Percentiles rank a stretch among this genome's conserved stretches.
Conservation (phyloP, 2,329 filamentous ascomycete species). For the Colletotrichum sp. region DNA sequence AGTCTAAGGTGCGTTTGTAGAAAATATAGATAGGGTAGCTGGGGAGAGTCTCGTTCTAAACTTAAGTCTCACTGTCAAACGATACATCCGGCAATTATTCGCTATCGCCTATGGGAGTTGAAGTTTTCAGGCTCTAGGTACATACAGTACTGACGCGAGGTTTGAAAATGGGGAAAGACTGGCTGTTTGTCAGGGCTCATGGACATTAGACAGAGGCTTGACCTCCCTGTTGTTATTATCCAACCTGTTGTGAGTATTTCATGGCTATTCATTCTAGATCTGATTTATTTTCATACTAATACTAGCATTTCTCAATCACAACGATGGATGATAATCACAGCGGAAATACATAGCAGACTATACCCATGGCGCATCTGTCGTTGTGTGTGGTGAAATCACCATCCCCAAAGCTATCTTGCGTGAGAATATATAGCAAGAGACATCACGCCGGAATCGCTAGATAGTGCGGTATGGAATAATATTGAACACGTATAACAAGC, state of each 20-base stretch:
- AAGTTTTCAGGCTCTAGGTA: neutral
- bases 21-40: neutral
- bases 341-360: no score
- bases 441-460: neutral
- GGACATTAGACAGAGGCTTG: neutral
- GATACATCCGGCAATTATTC: neutral
- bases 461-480: neutral
- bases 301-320: neutral
- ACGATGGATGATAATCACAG: neutral
- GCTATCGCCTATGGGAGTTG: neutral
- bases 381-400: neutral
- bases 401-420: neutral
- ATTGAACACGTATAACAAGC: neutral
- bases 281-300: neutral
- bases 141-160: fast-evolving
- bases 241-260: neutral
- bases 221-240: neutral
- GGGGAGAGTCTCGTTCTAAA: neutral
- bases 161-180: neutral
- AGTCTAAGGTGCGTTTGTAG: neutral
- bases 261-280: neutral
- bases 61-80: neutral
- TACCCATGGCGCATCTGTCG: neutral
- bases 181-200: neutral
- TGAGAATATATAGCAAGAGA: neutral